phyloP scores from a whole-genome alignment of 225 moss, liverwort and hornwort species.

The Neckera pumila region DNA sequence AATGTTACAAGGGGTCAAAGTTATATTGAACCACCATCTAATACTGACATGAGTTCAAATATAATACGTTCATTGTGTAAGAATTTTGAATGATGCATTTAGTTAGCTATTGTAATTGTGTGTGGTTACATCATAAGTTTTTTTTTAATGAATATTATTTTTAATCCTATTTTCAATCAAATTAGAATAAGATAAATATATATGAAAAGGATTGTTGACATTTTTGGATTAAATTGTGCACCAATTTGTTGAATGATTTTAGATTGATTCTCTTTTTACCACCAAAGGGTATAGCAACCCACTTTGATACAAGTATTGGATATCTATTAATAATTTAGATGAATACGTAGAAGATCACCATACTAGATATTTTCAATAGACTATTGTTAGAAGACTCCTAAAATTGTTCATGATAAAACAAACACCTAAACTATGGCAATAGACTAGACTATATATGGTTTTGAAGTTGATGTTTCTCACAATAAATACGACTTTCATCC shows the following conservation, averaged over 20 bases:
- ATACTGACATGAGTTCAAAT: background rate
- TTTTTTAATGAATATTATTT: background rate
- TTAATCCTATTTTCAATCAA: background rate
- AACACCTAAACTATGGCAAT: background rate
- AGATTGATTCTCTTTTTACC: background rate
- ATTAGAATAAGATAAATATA: background rate
- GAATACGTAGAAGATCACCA: background rate
- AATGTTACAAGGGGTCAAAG: too few species aligned
- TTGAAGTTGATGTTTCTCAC: background rate
- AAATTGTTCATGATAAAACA: background rate
- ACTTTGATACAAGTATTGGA: background rate
- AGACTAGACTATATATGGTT: background rate
- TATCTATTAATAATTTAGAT: background rate
- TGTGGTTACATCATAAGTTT: fast-evolving
- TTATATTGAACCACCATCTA: background rate
- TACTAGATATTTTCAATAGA: background rate
- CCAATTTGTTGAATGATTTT: background rate
- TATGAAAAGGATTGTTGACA: background rate
- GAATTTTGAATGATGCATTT: background rate
- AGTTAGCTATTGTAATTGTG: background rate
- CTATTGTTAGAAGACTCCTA: too few species aligned
- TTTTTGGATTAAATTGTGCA: background rate
- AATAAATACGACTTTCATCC: background rate
- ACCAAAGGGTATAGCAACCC: too few species aligned
- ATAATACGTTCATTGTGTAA: background rate